Base-by-base conservation (phyloP, 352 stramenopile genomes). In the Globisporangium cylindrosporum region DNA sequence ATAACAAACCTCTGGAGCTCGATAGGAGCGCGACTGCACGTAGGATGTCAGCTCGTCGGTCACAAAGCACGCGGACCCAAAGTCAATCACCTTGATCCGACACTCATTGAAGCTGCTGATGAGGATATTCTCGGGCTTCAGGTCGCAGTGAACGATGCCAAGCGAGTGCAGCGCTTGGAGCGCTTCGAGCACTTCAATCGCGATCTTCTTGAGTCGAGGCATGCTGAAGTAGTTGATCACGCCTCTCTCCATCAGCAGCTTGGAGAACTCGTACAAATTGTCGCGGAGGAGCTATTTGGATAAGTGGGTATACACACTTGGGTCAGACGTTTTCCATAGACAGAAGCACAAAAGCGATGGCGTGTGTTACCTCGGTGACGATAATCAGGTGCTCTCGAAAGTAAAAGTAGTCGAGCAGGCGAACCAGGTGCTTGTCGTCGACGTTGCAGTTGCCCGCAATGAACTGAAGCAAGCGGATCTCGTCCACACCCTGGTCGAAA, bases 41-140 rank as follows among this genome's bases (percentile, higher is more conserved):
- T 99, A 99, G 4, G 94, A 97, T 61, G 98, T 98, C 60, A 98
- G 88, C 27, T 97, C 94, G 64, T 98, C 96, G 46, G 96, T 94
- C 53, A 89, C 91, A 60, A 97, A 95, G 86, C 97, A 99, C 1
- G 92, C 97, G 2, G 90, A 98, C 14, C 97, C 98, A 88, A 99
- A 99, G 79, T 99, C 98, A 74, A 99, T 99, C 20, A 99, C 85
- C 91, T 94, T 78, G 68, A 99, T 90, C 9, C 86, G 92, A 74
- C 92, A 98, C 79, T 86, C 77, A 96, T 78, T 79, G 96, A 92
- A 90, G 73, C 87, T 92, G 72, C 81, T 80, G 36, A 92, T 85
- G 2, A 92, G 71, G 67, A 99, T 98, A 80, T 99, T 99, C 74
- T 99, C 98, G 0, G 97, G 97, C 76, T 99, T 99, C 48, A 99